Evolutionary conservation across 1,139 yeast species (phyloP), one percentile per base, ranked within the genome.

Genomic region (Candida freyschussii): DNA sequence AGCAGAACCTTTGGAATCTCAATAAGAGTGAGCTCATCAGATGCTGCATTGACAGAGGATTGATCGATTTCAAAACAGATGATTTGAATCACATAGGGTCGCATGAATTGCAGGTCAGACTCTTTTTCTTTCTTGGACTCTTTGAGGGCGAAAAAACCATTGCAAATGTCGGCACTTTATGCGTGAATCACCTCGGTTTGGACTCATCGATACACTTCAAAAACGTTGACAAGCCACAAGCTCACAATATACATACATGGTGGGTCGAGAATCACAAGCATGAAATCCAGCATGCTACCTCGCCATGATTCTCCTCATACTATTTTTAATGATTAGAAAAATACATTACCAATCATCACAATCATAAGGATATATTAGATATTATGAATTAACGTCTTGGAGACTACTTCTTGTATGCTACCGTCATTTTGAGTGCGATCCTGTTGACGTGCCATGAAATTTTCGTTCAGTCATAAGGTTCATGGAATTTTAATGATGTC

Each of bases 1-100:
- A 24, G n/a, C 40, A 40, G 22, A 37, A 36, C 21, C 15, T 75
- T 1, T 69, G 76, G 71, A 53, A 61, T 30, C 50, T 75, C 32
- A 49, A 58, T 12, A 52, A 57, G 20, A 60, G 60, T 38, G 81
- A 75, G 44, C 48, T 74, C 21, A 42, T 72, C 2, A 42, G 55
- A 21, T 67, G 75, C 3, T 69, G 77, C 41, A 45, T 72, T 25
- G 76, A 72, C 40, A 59, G 82, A 28, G 72, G 72, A 14, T 50
- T 75, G 34, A 54, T 73, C 4, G 54, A 57, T 41, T 47, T 49
- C 25, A 23, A 33, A 6, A 33, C 39, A 13, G 47, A 46, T 11
- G 43, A 47, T 19, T 12, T 47, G 8, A 18, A 27, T 2, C 32
- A 36, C n/a, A 30, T 50, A n/a, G 40, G 48, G 2, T n/a, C 37